Base-by-base conservation (phyloP, 129 eudicot species). In the Tanacetum coccineum region DNA sequence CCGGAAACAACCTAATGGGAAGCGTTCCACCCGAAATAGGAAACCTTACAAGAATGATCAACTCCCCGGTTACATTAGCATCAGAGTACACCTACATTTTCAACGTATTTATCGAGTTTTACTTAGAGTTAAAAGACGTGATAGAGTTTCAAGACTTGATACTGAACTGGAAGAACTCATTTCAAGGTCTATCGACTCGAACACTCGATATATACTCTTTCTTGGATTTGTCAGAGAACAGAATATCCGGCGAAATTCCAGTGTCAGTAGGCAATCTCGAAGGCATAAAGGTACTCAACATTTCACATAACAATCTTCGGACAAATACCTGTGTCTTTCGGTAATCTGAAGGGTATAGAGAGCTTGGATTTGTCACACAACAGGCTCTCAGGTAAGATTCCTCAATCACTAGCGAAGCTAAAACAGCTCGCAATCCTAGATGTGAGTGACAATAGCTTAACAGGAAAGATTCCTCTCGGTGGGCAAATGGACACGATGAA, bases 101-200 rank as follows among this genome's bases (percentile, higher is more conserved):
- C 73, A 75, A 67, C 60, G 77, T 83, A n/a, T n/a, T n/a, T n/a
- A n/a, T n/a, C n/a, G n/a, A n/a, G n/a, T n/a, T n/a, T n/a, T n/a
- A n/a, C n/a, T n/a, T n/a, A n/a, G n/a, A n/a, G n/a, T n/a, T n/a
- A n/a, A n/a, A n/a, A n/a, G n/a, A n/a, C n/a, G n/a, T n/a, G n/a
- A n/a, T n/a, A n/a, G 75, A 64, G 80, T 82, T 77, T 76, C 67
- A 62, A 11, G 85, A 82, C 66, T 55, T 86, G 60, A 5, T 82
- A 21, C 13, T 57, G 28, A 86, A 83, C 79, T 86, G 94, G 94
- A 83, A 86, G 62, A 86, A 42, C 65, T 78, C 88, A 4, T 64
- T 75, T 26, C 94, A 63, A 72, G 88, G 82, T 28, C 14, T 86
- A 39, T 70, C 86, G 3, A 67, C 71, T 9, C 72, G 58, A n/a